Conservation (phyloP, 2,329 filamentous ascomycete genomes). For the Myriosclerotinia scirpicola region DNA sequence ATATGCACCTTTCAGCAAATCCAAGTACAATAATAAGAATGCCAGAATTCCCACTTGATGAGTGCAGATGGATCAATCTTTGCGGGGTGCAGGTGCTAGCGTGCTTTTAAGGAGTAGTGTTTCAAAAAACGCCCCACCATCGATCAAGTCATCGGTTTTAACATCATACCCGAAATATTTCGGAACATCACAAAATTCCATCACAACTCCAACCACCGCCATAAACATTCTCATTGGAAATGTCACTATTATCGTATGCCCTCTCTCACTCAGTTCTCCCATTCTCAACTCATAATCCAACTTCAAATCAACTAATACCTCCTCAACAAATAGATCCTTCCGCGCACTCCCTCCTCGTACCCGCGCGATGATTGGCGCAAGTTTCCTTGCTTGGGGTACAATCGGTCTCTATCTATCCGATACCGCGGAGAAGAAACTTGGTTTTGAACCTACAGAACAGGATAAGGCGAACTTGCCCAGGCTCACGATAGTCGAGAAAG, state of each 20-base stretch:
- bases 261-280: too few relatives aligned
- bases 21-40: neutral
- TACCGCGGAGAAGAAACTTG: constrained; percentile 69
- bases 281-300: neutral
- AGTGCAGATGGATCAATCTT: neutral
- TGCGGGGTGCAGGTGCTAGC: neutral
- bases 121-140: neutral
- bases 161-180: neutral
- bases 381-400: constrained; percentile 73
- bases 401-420: constrained; percentile 74
- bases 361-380: constrained; percentile 69
- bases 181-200: neutral
- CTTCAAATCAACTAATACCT: neutral
- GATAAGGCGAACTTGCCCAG: constrained; percentile 71
- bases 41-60: neutral
- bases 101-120: neutral
- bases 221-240: neutral
- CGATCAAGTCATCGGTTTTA: neutral
- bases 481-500: constrained; percentile 59
- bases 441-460: constrained; percentile 68
- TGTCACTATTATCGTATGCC: constrained; percentile 20
- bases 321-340: constrained; percentile 48
- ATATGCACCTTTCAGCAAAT: neutral
- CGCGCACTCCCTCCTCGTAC: constrained; percentile 68
- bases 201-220: neutral